Conservation (phyloP, 495 filamentous ascomycete species). For the Trypethelium eluteriae region DNA sequence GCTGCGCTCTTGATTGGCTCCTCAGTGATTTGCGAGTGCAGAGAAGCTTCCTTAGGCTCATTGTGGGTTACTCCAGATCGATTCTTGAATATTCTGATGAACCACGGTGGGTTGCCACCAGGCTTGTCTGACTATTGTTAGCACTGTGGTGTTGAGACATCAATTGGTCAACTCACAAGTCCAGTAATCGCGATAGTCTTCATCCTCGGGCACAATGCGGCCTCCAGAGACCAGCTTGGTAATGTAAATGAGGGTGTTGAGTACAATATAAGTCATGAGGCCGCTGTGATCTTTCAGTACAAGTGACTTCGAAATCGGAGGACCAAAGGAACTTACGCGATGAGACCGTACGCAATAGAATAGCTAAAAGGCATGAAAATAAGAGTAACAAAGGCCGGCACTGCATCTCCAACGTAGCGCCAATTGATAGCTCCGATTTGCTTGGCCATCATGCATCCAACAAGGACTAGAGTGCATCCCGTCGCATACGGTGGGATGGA, state of each 20-base stretch:
- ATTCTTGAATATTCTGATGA: slow-evolving; percentile 2
- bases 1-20: not conserved
- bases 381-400: slow-evolving; percentile 74
- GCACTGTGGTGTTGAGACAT: not conserved
- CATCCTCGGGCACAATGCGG: slow-evolving; percentile 62
- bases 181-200: slow-evolving; percentile 67
- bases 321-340: slow-evolving; percentile 37
- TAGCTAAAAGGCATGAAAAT: slow-evolving; percentile 82
- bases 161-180: slow-evolving; percentile 47
- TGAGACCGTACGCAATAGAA: slow-evolving; percentile 69
- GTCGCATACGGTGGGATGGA: slow-evolving; percentile 80
- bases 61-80: not conserved
- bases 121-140: not conserved
- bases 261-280: slow-evolving; percentile 61
- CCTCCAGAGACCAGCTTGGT: slow-evolving; percentile 57
- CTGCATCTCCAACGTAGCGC: slow-evolving; percentile 66
- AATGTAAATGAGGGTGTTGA: slow-evolving; percentile 60
- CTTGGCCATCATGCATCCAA: slow-evolving; percentile 73
- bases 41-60: not conserved
- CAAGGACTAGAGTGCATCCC: slow-evolving; percentile 70
- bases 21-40: not conserved
- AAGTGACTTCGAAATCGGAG: slow-evolving; percentile 45
- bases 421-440: slow-evolving; percentile 74
- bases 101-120: slow-evolving; percentile 7
- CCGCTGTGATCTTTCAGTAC: slow-evolving; percentile 67